phyloP scores from a whole-genome alignment of 805 yeast genomes.

The Yamadazyma paraphyllophila region DNA sequence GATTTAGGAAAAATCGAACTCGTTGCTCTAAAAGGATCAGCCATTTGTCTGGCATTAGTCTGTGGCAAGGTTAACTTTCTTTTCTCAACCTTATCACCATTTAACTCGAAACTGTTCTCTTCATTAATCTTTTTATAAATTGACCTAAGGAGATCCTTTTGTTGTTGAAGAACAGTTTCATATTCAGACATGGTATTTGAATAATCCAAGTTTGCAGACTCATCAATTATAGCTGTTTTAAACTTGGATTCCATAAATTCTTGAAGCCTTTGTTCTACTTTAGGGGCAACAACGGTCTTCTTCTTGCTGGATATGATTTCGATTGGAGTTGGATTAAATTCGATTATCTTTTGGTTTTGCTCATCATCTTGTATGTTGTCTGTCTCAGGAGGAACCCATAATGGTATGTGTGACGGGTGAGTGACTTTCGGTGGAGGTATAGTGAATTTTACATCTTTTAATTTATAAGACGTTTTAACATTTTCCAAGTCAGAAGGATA shows the following conservation, averaged over 20 bases:
- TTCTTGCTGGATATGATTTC: slow-evolving; percentile 19
- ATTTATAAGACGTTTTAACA: slow-evolving; percentile 13
- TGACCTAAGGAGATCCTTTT: slow-evolving; percentile 49
- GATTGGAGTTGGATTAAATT: slow-evolving; percentile 29
- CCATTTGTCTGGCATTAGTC: slow-evolving; percentile 32
- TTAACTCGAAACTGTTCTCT: slow-evolving; percentile 39
- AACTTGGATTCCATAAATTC: slow-evolving; percentile 27
- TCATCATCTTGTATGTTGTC: slow-evolving; percentile 15
- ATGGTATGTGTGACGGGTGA: slow-evolving; percentile 45
- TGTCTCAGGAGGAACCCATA: slow-evolving; percentile 34
- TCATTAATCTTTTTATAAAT: slow-evolving; percentile 34
- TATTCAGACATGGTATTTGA: slow-evolving; percentile 52
- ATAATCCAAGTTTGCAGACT: slow-evolving; percentile 28
- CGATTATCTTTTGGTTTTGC: slow-evolving; percentile 18
- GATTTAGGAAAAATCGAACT: slow-evolving; percentile 41
- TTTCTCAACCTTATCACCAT: slow-evolving; percentile 48
- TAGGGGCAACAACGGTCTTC: slow-evolving; percentile 21
- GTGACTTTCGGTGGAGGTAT: slow-evolving; percentile 37
- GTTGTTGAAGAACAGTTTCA: slow-evolving; percentile 53
- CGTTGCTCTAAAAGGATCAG: slow-evolving; percentile 47
- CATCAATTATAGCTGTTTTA: slow-evolving; percentile 39
- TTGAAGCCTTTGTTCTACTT: slow-evolving; percentile 24
- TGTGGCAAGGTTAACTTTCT: slow-evolving; percentile 47
- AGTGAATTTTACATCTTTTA: slow-evolving; percentile 29
- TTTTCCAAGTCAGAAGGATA: slow-evolving; percentile 12